These are phyloP conservation scores for Penicillium sp. DNA, from an alignment of 2,329 filamentous ascomycete species.

Conservation along the genomic window DNA sequence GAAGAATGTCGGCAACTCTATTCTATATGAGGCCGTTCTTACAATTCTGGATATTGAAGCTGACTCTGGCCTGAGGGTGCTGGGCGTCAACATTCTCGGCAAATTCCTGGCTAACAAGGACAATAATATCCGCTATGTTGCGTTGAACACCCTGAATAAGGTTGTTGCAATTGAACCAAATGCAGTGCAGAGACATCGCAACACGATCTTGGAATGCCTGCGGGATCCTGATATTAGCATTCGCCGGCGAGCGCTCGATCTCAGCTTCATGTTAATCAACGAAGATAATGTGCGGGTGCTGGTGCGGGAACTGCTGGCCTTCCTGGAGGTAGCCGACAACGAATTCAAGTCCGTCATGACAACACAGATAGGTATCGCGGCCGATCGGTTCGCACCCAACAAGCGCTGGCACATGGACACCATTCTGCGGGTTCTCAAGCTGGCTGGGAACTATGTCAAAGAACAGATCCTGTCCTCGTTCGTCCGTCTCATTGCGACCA, in stretches of 20 bases:
- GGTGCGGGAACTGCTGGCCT: slow-evolving; percentile 84
- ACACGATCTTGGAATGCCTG: slow-evolving; percentile 92
- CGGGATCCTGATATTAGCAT: slow-evolving; percentile 98
- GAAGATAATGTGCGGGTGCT: slow-evolving; percentile 90
- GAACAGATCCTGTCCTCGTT: slow-evolving; percentile 97
- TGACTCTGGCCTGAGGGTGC: slow-evolving; percentile 82
- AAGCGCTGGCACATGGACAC: slow-evolving; percentile 98
- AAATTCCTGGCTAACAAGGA: slow-evolving; percentile 98
- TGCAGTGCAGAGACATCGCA: slow-evolving; percentile 90
- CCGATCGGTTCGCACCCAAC: slow-evolving; percentile 89
- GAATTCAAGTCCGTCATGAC: slow-evolving; percentile 99
- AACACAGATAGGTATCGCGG: slow-evolving; percentile 91
- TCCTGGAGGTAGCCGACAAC: slow-evolving; percentile 92
- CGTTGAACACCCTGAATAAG: slow-evolving; percentile 92
- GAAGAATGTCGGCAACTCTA: slow-evolving; percentile 97
- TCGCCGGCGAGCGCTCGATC: slow-evolving; percentile 81
- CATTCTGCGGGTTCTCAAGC: slow-evolving; percentile 83
- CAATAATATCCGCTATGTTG: slow-evolving; percentile 98
- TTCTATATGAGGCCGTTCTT: slow-evolving; percentile 90
- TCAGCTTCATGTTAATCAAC: slow-evolving; percentile 97
- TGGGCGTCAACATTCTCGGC: slow-evolving; percentile 95
- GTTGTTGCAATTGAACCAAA: slow-evolving; percentile 97
- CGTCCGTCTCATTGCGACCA: slow-evolving; percentile 87
- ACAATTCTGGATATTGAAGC: slow-evolving; percentile 98
- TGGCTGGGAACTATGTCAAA: slow-evolving; percentile 94